Evolutionary conservation across 1,284 basidiomycete species (phyloP), one percentile per base, ranked within the genome.

Genomic region (Ustilago trichophora): DNA sequence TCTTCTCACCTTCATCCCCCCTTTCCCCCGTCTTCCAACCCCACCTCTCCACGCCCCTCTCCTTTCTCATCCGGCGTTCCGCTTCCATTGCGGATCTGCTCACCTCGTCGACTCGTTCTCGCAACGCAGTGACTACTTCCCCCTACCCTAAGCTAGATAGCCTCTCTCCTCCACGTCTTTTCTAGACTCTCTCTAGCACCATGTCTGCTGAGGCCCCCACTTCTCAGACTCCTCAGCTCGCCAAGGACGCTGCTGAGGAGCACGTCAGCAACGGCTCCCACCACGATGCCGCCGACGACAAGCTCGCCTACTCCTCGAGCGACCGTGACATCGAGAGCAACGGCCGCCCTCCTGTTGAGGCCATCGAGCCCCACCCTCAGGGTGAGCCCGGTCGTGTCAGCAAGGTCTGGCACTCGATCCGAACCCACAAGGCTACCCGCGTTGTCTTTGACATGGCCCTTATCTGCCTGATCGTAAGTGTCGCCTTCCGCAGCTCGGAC

Each of bases 251-350:
- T 27, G 43, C 49, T 19, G 54, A 64, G 54, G n/a, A n/a, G n/a
- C n/a, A n/a, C n/a, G n/a, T n/a, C n/a, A 49, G 21, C 59, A 35
- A 54, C 6, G 56, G 59, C 31, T 63, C 59, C 15, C 57, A 68
- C 47, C 53, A 57, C 53, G 65, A 62, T 16, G 52, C 25, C 18
- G 32, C 43, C 44, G 63, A 72, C 41, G 69, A 67, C 43, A 72
- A 72, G 60, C 29, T 56, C 32, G 58, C 46, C 35, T 72, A 72
- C 53, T 48, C 50, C 29, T 24, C 60, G 9, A 68, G 59, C 6
- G 69, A 72, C 26, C 59, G 65, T 31, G 69, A 72, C 41, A 33
- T 72, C 21, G 69, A 72, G 59, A 63, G 59, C 56, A 45, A 40
- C 16, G 66, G 56, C 18, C 45, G 50, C 15, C 56, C 59, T 29